Conservation (phyloP, 1,139 yeast genomes). For the Spathaspora sp. region DNA sequence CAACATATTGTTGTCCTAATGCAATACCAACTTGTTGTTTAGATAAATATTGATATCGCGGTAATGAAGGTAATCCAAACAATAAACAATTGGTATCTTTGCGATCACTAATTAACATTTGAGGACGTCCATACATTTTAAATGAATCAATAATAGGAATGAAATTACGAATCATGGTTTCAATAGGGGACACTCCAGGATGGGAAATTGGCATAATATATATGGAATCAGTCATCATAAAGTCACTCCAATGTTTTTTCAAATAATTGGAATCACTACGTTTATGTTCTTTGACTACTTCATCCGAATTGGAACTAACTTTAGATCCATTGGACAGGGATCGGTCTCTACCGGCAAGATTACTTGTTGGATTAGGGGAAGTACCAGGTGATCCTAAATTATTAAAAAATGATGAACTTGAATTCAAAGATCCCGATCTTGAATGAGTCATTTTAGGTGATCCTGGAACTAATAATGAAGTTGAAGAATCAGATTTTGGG, state of each 20-base stretch:
- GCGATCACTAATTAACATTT: constrained; percentile 48
- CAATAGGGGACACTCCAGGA: constrained; percentile 56
- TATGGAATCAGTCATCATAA: constrained; percentile 36
- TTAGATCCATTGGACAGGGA: constrained; percentile 12
- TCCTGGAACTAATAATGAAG: constrained; percentile 7
- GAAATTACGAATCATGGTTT: constrained; percentile 55
- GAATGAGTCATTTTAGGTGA: constrained; percentile 14
- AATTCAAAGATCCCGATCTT: constrained; percentile 23
- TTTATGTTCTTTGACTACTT: constrained; percentile 10
- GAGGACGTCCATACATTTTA: constrained; percentile 56
- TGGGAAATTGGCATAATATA: constrained; percentile 55
- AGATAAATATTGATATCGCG: constrained; percentile 51
- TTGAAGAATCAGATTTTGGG: neutral
- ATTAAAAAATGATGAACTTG: constrained; percentile 26
- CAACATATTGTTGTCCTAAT: constrained; percentile 23
- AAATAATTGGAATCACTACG: constrained; percentile 17
- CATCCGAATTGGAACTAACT: neutral
- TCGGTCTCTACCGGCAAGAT: constrained; percentile 9
- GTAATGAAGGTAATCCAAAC: constrained; percentile 58
- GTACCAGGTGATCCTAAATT: constrained; percentile 13
- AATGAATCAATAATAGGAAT: constrained; percentile 55
- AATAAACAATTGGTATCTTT: constrained; percentile 44
- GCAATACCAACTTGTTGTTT: constrained; percentile 36
- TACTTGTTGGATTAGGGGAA: constrained; percentile 12
- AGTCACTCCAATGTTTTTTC: constrained; percentile 30